Base-by-base conservation (phyloP, 2,329 filamentous ascomycete genomes). In the Penicillium sp. region DNA sequence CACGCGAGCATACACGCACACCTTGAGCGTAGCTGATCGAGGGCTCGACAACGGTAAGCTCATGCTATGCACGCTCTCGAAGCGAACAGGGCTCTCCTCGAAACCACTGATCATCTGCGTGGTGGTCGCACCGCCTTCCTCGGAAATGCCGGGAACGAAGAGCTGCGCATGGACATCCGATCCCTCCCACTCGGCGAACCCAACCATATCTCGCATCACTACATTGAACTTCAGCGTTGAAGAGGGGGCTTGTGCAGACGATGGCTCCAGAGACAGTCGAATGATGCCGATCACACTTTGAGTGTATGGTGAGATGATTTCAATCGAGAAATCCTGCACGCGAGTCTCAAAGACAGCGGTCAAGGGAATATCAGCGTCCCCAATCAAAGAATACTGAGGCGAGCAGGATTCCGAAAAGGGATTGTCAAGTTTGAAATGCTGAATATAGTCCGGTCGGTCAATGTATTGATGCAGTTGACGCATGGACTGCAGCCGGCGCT, bases 51-150 rank as follows among this genome's bases (percentile, higher is more conserved):
- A 76, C 4, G 90, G 88, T 45, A 98, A 78, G 65, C 89, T 95
- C 89, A 98, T 95, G 68, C 89, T 95, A 74, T 98, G 93, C 43
- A 97, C 90, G 68, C 93, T 98, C 70, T 97, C 91, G 58, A 98
- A 98, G 4, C 88, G 85, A 47, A 98, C 84, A 0, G 90, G 83
- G 0, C 88, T 86, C 68, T 98, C 93, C 59, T 97, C 90, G 61
- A 98, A 98, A 47, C 89, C 88, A 53, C 80, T 85, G 55, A 96
- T 90, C 81, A 96, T 91, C 60, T 94, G 89, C 0, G 91, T 97
- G 1, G 91, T 96, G 1, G 93, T 96, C 39, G 91, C 89, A 7
- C 91, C 90, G 26, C 88, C 89, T 64, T 91, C 86, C 53, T 93
- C 90, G 0, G 88, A 90, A 9, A 95, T 80, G 6, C 90, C 90